Conservation (phyloP, 495 filamentous ascomycete species). For the Astrothelium macrocarpum region DNA sequence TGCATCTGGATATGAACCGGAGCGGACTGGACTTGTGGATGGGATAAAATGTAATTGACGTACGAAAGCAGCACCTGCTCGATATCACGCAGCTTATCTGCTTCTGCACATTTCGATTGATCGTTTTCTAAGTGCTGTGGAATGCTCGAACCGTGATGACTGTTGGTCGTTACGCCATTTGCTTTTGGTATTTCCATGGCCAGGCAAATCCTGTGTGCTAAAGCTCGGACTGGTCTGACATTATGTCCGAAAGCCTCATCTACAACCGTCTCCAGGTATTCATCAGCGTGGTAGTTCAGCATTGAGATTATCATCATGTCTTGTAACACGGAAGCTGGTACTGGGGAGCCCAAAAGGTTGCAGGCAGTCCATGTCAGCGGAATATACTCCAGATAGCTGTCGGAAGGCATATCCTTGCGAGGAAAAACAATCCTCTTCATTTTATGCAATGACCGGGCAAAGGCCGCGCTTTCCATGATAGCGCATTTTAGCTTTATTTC, state of each 20-base stretch:
- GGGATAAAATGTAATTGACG: neutral
- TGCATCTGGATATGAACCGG: neutral
- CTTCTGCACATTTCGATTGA: neutral
- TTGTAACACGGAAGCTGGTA: conserved; percentile 15
- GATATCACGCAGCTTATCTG: neutral
- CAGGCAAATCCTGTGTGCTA: neutral
- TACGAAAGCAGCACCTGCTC: neutral
- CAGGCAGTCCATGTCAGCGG: conserved; percentile 30
- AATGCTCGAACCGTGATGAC: no score
- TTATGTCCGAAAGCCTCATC: neutral
- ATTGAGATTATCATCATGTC: conserved; percentile 39
- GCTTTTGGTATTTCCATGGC: neutral
- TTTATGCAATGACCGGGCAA: neutral
- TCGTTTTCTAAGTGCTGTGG: neutral
- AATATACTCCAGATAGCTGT: conserved; percentile 37
- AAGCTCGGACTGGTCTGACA: neutral
- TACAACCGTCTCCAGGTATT: conserved; percentile 32
- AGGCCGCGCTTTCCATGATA: neutral
- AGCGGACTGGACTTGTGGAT: neutral
- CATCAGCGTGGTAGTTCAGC: conserved; percentile 34
- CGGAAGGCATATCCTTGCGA: conserved; percentile 17
- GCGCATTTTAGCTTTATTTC: neutral
- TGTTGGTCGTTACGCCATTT: neutral
- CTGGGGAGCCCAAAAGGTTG: conserved; percentile 12
- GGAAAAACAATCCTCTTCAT: conserved; percentile 25